These are phyloP conservation scores for Scheffersomyces stambukii DNA, from an alignment of 1,139 yeast species.

Conservation along the genomic window DNA sequence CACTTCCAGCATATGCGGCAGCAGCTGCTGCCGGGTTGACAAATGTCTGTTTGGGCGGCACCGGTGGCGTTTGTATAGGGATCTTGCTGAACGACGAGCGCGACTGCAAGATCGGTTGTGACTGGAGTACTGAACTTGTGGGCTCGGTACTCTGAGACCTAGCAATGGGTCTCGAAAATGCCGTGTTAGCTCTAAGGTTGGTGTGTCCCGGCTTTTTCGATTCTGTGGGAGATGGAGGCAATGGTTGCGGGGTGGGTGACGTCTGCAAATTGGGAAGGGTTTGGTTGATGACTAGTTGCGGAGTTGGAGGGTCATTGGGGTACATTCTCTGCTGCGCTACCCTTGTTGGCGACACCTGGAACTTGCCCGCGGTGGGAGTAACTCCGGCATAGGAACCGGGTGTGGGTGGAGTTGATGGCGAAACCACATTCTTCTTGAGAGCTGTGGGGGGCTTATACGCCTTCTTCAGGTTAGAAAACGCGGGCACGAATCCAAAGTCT, in stretches of 20 bases:
- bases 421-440: conserved; percentile 18
- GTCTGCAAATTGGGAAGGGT: neutral
- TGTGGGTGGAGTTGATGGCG: conserved; percentile 5
- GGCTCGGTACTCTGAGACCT: too few species aligned
- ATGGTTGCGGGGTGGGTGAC: neutral
- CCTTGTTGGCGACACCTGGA: conserved; percentile 5
- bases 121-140: too few species aligned
- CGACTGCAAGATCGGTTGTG: too few species aligned
- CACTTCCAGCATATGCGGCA: conserved; percentile 11
- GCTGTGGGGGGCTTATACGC: conserved; percentile 33
- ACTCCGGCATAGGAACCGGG: too few species aligned
- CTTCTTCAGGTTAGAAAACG: conserved; percentile 22
- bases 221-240: conserved; percentile 4
- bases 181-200: conserved; percentile 11
- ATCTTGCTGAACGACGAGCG: conserved; percentile 8
- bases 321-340: conserved; percentile 4
- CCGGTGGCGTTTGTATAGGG: conserved; percentile 5
- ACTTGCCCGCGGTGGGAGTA: conserved; percentile 3
- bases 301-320: conserved; percentile 2
- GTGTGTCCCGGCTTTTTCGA: conserved; percentile 5
- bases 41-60: conserved; percentile 3
- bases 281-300: conserved; percentile 2
- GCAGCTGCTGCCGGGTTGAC: conserved; percentile 10
- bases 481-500: conserved; percentile 33
- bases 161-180: conserved; percentile 9